Base-by-base conservation (phyloP, 257 asterid species). In the Solanum bulbocastanum region DNA sequence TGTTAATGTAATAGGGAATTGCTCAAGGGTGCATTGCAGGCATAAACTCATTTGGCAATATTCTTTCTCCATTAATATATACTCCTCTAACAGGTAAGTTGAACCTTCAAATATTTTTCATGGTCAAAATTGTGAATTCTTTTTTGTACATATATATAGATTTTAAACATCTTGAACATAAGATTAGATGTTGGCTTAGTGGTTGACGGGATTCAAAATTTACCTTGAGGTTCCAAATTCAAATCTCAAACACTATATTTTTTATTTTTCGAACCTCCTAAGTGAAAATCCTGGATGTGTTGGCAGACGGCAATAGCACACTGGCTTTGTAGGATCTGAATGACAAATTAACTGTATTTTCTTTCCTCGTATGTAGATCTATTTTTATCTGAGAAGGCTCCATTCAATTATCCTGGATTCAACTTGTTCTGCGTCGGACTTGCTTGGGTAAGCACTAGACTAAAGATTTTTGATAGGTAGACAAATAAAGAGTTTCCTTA, bases 401-500 rank as follows among this genome's bases (percentile, higher is more conserved):
- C 91, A 6, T 83, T 90, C 42, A 33, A 86, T 81, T 88, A 76
- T 81, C 87, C 87, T 20, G 89, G 90, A 12, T 90, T 90, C 86
- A 87, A 87, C 85, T 85, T 86, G 76, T 62, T 88, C 36, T 90
- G 91, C 58, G 87, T 87, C 39, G 90, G 89, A 66, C 74, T 89
- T 73, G 82, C 91, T 49, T 89, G 88, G 88, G 91, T 89, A 85
- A 87, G 88, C 39, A 86, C 44, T 5, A 44, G 16, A 30, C 39
- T 13, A 71, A 52, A 25, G 65, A 79, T 27, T 44, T 72, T 14
- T 79, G 10, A 44, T 44, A 8, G 39, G 0, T 8, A 44, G 16
- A 15, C 66, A 78, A 56, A 40, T 25, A 0, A 76, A 78, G 22
- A 14, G 23, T 16, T 52, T 2, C 10, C 23, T 52, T 52, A 52